Base-by-base conservation (phyloP, 352 stramenopile genomes). In the Pythium utonaiense region DNA sequence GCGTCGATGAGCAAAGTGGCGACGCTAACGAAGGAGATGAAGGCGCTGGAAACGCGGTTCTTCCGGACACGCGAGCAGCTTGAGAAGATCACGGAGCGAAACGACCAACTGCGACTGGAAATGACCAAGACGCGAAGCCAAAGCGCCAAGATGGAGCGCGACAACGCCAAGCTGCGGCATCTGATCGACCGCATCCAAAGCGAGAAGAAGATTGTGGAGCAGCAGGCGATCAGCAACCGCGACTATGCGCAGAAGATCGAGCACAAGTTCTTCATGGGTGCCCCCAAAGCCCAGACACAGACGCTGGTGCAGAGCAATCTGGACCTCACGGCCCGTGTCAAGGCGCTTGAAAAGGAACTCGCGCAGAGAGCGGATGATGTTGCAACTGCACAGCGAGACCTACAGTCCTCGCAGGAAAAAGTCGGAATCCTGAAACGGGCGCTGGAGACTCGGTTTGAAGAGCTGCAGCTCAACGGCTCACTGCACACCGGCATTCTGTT, bases 171-270 rank as follows among this genome's bases (percentile, higher is more conserved):
- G 53, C 59, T 94, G 36, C 80, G 82, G 19, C 67, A 83, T 41
- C 33, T 92, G 52, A 66, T 94, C 36, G 79, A 94, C 47, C 78
- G 80, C 2, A 79, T 95, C 36, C 81, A 90, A 36, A 68, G 62
- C 17, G 81, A 95, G 30, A 87, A 88, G 53, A 88, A 87, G 51
- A 70, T 86, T 27, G 30, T 91, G n/a, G 81, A 95, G 69, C 67
- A 80, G 9, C 85, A 95, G 45, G 85, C 85, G n/a, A 91, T 92
- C 49, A 69, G 59, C 36, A 93, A 92, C 33, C 76, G 85, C 28
- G 83, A 92, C 64, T 95, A 94, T 50, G 85, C 81, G 25, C 89
- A 91, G 66, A 89, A 89, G 50, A 92, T 93, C 47, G 85, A 95
- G 64, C 79, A 90, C 60, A 80, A 80, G 41, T 88, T 93, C 44